Evolutionary conservation across 2,329 filamentous ascomycete species (phyloP), one percentile per base, ranked within the genome.

Genomic region (Talaromyces pinophilus): DNA sequence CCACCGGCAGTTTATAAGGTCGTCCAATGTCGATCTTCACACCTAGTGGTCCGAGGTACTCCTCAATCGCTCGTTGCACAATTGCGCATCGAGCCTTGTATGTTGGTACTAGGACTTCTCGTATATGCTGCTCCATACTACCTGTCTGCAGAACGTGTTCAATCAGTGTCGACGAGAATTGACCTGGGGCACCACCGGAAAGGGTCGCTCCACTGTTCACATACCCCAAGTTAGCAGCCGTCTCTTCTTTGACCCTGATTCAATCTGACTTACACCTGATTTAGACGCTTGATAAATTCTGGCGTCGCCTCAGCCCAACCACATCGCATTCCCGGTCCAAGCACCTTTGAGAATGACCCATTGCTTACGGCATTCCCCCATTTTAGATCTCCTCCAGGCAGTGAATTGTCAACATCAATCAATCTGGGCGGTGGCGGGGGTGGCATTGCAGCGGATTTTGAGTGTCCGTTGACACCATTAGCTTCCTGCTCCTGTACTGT

Each of bases 221-320:
- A 48, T 6, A 44, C 4, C 3, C 11, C 2, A 22, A 11, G 13
- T 44, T n/a, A 42, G 35, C 40, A 44, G 1, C 17, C 3, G 22
- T 19, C 11, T 13, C 30, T 2, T 35, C 15, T 38, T 5, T 7
- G 17, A 7, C 15, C 2, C 25, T 2, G 22, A 25, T 15, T 22
- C 19, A 10, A 25, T 19, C 8, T 40, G 17, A 30, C 35, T 59
- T 59, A 44, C 38, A 59, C 57, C 19, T 42, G 13, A 33, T 60
- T 60, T 8, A 60, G 17, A n/a, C 57, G 57, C 8, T 25, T 33
- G 2, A 46, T 60, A 5, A 44, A 60, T 0, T 30, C 38, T 8
- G 57, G 38, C 25, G 57, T 60, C 6, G 57, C 57, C 22, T 60
- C 57, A 60, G 38, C 57, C 57, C 38, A 60, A 42, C 57, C 57